Conservation (phyloP, 805 yeast genomes). For the Metschnikowia kunwiensis region DNA sequence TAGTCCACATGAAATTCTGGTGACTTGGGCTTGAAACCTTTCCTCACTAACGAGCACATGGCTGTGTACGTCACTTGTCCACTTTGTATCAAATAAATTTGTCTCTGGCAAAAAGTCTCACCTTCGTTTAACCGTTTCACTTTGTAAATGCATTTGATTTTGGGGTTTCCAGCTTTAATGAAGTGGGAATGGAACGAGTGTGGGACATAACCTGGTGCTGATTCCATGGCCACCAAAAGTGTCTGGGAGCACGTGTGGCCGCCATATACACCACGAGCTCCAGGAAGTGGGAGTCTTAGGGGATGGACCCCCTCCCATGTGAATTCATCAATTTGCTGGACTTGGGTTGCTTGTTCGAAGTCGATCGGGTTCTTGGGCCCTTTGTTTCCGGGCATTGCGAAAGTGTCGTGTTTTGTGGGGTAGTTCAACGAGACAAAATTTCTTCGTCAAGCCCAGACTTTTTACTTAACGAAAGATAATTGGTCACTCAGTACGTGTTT, state of each 20-base stretch:
- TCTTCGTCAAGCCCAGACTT: no score
- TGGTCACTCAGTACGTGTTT: no score
- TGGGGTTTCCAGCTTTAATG: slow-evolving; percentile 50
- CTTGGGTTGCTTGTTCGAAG: slow-evolving; percentile 17
- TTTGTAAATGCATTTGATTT: slow-evolving; percentile 46
- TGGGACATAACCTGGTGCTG: slow-evolving; percentile 46
- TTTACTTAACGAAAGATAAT: no score
- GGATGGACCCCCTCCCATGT: slow-evolving; percentile 35
- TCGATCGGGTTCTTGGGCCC: slow-evolving; percentile 8
- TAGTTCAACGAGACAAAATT: no score
- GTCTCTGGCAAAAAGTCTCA: slow-evolving; percentile 48
- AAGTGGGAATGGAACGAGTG: slow-evolving; percentile 63
- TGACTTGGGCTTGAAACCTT: slow-evolving; percentile 6
- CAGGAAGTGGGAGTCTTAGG: slow-evolving; percentile 33
- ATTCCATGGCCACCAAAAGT: slow-evolving; percentile 54
- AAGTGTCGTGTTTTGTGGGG: no score
- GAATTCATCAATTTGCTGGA: slow-evolving; percentile 11
- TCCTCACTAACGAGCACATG: slow-evolving; percentile 41
- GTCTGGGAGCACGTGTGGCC: slow-evolving; percentile 69
- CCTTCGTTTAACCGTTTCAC: slow-evolving; percentile 55
- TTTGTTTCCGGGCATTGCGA: slow-evolving; percentile 3
- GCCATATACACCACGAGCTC: slow-evolving; percentile 68
- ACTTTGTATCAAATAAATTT: slow-evolving; percentile 54
- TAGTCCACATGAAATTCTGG: slow-evolving; percentile 14
- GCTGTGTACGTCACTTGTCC: slow-evolving; percentile 51